Conservation (phyloP, 345 rosid genomes). For the Rhizophora apiculata region DNA sequence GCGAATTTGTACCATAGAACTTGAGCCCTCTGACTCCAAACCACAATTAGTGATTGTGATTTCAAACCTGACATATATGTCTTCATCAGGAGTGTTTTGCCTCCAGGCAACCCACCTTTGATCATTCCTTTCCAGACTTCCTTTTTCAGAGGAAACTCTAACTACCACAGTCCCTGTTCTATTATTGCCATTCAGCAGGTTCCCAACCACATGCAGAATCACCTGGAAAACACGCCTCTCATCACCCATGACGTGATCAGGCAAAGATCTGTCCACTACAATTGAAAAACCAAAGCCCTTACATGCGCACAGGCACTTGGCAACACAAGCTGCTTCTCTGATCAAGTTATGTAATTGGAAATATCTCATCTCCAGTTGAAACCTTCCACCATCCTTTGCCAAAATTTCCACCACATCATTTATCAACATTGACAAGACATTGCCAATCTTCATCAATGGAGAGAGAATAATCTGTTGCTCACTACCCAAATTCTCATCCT, state of each 20-base stretch:
- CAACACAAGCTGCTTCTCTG: conserved; percentile 72
- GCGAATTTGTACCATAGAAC: conserved; percentile 38
- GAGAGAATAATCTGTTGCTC: conserved; percentile 69
- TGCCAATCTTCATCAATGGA: conserved; percentile 73
- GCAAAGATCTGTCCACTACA: conserved; percentile 70
- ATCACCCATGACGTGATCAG: conserved; percentile 74
- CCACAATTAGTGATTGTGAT: conserved; percentile 35
- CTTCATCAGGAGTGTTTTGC: conserved; percentile 50
- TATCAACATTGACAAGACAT: conserved; percentile 71
- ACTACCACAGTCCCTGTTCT: conserved; percentile 47
- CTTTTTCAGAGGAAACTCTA: conserved; percentile 50
- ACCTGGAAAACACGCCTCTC: conserved; percentile 85
- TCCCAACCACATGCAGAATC: conserved; percentile 85
- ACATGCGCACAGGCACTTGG: conserved; percentile 72
- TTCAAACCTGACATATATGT: conserved; percentile 67
- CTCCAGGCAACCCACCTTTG: conserved; percentile 78
- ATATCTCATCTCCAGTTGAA: conserved; percentile 53
- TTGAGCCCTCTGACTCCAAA: conserved; percentile 41
- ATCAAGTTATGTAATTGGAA: conserved; percentile 62
- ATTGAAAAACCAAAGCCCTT: conserved; percentile 56
- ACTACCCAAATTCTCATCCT: conserved; percentile 49
- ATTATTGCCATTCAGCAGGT: conserved; percentile 49
- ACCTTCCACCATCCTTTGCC: conserved; percentile 55
- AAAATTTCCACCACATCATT: conserved; percentile 83
- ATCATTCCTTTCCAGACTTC: conserved; percentile 64